Base-by-base conservation (phyloP, 345 rosid genomes). In the Lagerstroemia speciosa region DNA sequence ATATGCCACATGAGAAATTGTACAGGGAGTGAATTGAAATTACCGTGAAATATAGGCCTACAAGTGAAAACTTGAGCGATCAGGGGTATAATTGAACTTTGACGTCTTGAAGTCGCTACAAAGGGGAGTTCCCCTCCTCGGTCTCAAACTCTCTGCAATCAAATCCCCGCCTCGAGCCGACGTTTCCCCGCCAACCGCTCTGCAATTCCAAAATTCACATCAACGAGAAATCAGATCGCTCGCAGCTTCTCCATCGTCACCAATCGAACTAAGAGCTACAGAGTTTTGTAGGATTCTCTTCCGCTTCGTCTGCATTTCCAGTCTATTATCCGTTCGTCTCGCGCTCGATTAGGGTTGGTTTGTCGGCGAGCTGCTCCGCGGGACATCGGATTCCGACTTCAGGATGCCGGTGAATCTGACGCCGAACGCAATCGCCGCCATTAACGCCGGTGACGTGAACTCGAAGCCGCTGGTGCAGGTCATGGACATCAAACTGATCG, bases 381-480 rank as follows among this genome's bases (percentile, higher is more conserved):
- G 20, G 48, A 27, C 31, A 9, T 32, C 50, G 46, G 16, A 24
- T 38, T 65, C 67, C 50, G 48, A 58, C 20, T 5, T 12, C 67
- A 26, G 32, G 40, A 90, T 93, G 97, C 84, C 97, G 70, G 85
- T 85, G 65, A 86, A 82, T 68, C 85, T 93, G 67, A 88, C 96
- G 52, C 85, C 80, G 46, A 83, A 83, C 80, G 87, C 98, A 9
- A 86, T 88, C 43, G 50, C 83, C 10, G 76, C 84, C 68, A 93
- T 93, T 32, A 81, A 78, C 38, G 83, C 78, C 55, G 97, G 96
- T 34, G 97, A 87, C 69, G 79, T 90, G 52, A 90, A 88, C 86
- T 70, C 83, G 74, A 90, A 81, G 81, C 98, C 97, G 48, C 78
- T 88, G 74, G 82, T 93, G 52, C 98, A 90, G 78, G 89, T 90